phyloP scores from a whole-genome alignment of 2,329 filamentous ascomycete genomes.

The Aspergillus udagawae region DNA sequence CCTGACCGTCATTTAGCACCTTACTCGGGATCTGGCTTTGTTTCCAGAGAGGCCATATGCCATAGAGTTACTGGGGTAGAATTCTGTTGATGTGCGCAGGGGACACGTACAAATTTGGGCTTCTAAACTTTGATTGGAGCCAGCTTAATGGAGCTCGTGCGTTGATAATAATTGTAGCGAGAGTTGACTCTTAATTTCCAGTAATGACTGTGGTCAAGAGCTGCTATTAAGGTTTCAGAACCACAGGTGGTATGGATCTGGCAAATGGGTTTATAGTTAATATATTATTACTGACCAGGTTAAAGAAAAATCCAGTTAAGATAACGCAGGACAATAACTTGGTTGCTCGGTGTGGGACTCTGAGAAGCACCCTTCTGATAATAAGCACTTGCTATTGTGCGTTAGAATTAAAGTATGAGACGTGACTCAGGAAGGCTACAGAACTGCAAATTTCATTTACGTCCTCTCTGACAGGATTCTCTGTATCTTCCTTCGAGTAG shows the following conservation, averaged over 20 bases:
- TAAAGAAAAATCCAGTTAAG: background rate
- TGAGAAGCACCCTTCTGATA: background rate
- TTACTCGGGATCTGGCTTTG: background rate
- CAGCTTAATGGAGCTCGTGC: background rate
- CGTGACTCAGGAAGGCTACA: background rate
- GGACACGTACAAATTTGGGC: background rate
- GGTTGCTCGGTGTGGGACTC: background rate
- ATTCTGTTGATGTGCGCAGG: slow-evolving; percentile 4
- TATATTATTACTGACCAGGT: background rate
- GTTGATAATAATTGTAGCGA: background rate
- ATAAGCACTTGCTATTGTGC: background rate
- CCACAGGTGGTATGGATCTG: background rate
- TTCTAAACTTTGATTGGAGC: background rate
- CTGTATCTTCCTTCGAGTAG: background rate
- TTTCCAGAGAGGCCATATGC: background rate
- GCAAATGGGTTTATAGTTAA: background rate
- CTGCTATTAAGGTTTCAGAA: background rate
- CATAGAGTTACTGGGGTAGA: background rate
- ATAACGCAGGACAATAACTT: background rate
- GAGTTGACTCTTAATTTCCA: background rate
- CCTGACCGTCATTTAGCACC: background rate
- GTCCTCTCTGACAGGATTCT: background rate
- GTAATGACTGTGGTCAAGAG: background rate
- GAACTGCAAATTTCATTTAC: background rate
- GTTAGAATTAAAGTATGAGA: background rate